These are phyloP conservation scores for Lactifluus hygrophoroides DNA, from an alignment of 768 basidiomycete species.

Conservation along the genomic window DNA sequence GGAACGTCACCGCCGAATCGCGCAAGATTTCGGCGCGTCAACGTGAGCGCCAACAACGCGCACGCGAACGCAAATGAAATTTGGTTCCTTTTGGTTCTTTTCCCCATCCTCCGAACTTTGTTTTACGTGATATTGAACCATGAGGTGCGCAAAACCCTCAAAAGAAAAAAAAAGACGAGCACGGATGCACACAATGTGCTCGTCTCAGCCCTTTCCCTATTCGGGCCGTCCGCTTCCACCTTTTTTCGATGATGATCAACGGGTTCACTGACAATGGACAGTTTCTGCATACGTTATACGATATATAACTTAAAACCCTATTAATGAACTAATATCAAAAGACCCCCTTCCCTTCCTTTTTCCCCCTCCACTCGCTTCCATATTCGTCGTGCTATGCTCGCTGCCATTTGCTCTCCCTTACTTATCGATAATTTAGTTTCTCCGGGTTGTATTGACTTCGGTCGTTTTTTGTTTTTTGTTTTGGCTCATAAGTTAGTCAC, in stretches of 20 bases:
- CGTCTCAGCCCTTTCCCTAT: too few relatives aligned
- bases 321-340: too few relatives aligned
- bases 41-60: neutral
- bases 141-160: too few relatives aligned
- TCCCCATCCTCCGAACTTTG: neutral
- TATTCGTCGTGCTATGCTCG: neutral
- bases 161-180: too few relatives aligned
- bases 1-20: conserved; percentile 75
- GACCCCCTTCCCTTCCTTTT: neutral
- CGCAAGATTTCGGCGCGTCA: conserved; percentile 26
- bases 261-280: neutral
- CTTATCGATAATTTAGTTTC: neutral
- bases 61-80: neutral
- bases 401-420: neutral
- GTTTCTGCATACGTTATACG: too few relatives aligned
- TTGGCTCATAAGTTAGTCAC: neutral
- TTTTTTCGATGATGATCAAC: too few relatives aligned
- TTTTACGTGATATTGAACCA: too few relatives aligned
- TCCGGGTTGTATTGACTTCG: neutral
- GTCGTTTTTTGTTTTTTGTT: neutral
- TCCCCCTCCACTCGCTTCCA: too few relatives aligned
- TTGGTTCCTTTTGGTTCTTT: too few relatives aligned
- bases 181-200: too few relatives aligned
- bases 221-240: too few relatives aligned
- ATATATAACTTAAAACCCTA: neutral